Conservation (phyloP, 1,284 basidiomycete species). For the Boletellus deceptivus region DNA sequence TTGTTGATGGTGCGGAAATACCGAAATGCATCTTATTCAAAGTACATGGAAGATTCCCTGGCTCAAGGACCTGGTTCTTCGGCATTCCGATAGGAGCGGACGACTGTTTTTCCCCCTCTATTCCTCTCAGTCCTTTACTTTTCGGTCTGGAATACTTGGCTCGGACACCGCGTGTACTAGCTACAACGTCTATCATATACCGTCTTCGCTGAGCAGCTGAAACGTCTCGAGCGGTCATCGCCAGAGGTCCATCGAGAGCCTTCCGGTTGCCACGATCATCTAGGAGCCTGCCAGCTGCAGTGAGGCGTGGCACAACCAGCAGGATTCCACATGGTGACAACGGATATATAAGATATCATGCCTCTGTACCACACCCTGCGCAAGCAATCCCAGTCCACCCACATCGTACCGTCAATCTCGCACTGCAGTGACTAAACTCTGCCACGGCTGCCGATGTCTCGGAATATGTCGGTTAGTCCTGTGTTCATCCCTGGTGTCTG, state of each 20-base stretch:
- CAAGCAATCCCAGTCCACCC: background rate
- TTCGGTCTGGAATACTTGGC: background rate
- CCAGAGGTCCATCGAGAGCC: background rate
- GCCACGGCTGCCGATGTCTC: background rate
- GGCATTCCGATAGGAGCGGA: slow-evolving; percentile 7
- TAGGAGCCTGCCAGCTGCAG: background rate
- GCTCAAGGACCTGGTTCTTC: slow-evolving; percentile 19
- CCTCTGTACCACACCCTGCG: background rate
- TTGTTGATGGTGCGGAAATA: slow-evolving; percentile 18
- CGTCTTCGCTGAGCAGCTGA: too few relatives aligned
- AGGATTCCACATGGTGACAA: slow-evolving; percentile 13
- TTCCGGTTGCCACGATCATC: too few relatives aligned
- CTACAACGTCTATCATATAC: background rate
- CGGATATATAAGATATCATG: slow-evolving; percentile 5
- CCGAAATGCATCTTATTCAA: slow-evolving; percentile 12
- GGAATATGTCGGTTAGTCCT: slow-evolving; percentile 18
- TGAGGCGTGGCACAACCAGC: slow-evolving; percentile 16
- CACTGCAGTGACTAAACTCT: background rate
- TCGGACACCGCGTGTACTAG: background rate
- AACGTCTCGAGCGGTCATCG: too few relatives aligned
- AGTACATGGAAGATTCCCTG: slow-evolving; percentile 22
- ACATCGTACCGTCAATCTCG: slow-evolving; percentile 1
- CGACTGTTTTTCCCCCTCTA: too few relatives aligned
- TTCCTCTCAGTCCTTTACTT: background rate
- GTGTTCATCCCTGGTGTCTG: background rate